These are phyloP conservation scores for Trichoderma sp. DNA, from an alignment of 2,329 filamentous ascomycete genomes.

Conservation along the genomic window DNA sequence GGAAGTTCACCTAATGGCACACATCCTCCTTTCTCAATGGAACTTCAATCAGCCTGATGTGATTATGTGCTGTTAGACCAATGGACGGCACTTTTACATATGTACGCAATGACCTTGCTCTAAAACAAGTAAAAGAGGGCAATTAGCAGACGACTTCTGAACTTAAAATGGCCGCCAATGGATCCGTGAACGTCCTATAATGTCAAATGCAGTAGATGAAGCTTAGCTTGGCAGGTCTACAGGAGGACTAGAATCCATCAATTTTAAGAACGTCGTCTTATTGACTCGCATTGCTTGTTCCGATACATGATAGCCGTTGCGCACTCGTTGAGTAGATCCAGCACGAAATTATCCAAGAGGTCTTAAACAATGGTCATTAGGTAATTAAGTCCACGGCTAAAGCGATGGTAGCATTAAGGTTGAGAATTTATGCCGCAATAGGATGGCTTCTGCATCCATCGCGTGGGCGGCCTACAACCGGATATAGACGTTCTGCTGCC, in stretches of 20 bases:
- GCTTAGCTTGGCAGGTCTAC: too few relatives aligned
- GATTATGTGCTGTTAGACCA: background rate
- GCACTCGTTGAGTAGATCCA: background rate
- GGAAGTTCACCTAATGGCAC: background rate
- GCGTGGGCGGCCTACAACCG: conserved; percentile 22
- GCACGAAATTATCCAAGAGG: background rate
- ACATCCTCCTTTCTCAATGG: background rate
- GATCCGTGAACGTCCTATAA: too few relatives aligned
- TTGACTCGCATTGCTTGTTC: too few relatives aligned
- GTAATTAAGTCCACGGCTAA: background rate
- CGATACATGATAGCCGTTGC: too few relatives aligned
- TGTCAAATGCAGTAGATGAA: too few relatives aligned
- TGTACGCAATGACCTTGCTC: too few relatives aligned
- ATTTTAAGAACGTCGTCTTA: too few relatives aligned
- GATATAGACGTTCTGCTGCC: background rate
- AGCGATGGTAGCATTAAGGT: background rate
- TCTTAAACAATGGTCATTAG: background rate
- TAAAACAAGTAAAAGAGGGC: too few relatives aligned
- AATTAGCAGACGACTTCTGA: too few relatives aligned
- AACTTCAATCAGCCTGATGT: background rate
- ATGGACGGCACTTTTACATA: too few relatives aligned
- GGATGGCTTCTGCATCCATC: background rate
- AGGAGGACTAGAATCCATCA: too few relatives aligned
- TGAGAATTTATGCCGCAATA: background rate
- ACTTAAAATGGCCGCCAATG: too few relatives aligned